These are phyloP conservation scores for Neolentinus lepideus DNA, from an alignment of 1,284 basidiomycete species.

Conservation along the genomic window DNA sequence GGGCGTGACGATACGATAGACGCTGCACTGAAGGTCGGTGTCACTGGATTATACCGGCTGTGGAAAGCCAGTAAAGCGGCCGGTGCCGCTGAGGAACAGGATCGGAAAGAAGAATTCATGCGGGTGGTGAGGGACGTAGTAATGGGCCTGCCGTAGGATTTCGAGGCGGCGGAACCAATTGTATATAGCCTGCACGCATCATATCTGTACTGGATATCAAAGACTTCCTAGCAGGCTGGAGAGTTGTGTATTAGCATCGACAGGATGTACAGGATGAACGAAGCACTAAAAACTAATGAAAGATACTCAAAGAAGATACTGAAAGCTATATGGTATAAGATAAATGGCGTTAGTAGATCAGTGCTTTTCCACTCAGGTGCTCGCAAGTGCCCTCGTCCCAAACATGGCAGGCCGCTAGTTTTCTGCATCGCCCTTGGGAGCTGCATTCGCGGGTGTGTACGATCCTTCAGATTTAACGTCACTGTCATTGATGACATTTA, in stretches of 20 bases:
- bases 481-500: no score
- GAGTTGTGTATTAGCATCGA: background rate
- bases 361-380: no score
- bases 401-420: no score
- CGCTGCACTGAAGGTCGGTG: background rate
- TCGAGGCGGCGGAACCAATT: conserved; percentile 2
- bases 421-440: no score
- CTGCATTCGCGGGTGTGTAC: no score
- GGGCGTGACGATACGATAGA: background rate
- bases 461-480: no score
- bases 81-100: background rate
- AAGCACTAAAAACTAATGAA: no score
- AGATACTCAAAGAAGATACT: no score
- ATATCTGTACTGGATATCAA: background rate
- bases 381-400: no score
- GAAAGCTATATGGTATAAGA: no score
- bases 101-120: conserved; percentile 14
- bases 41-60: background rate
- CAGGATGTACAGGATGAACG: background rate
- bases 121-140: conserved; percentile 19
- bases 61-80: background rate
- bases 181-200: background rate
- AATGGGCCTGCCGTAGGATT: conserved; percentile 3
- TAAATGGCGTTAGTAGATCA: no score
- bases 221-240: conserved; percentile 13